Conservation (phyloP, 306 rosid species). For the Glycyrrhiza uralensis region DNA sequence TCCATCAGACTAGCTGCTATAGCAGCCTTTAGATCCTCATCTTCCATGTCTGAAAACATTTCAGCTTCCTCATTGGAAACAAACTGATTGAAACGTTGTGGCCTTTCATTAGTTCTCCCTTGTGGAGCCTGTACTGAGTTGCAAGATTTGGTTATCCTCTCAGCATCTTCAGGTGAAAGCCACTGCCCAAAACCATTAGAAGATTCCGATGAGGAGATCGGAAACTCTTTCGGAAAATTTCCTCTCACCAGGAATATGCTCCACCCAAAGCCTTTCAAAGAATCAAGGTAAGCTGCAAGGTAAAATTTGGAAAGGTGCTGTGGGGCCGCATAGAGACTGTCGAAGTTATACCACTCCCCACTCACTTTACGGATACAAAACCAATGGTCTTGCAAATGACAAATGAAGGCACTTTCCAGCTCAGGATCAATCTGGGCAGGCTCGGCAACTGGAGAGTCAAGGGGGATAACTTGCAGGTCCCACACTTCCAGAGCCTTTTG, state of each 20-base stretch:
- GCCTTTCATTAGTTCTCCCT: slow-evolving; percentile 35
- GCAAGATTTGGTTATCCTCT: slow-evolving; percentile 88
- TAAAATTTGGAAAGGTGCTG: slow-evolving; percentile 91
- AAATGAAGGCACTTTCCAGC: slow-evolving; percentile 84
- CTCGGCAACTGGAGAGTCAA: slow-evolving; percentile 92
- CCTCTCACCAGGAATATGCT: slow-evolving; percentile 97
- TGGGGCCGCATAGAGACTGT: slow-evolving; percentile 96
- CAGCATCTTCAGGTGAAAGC: slow-evolving; percentile 95
- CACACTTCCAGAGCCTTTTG: slow-evolving; percentile 97
- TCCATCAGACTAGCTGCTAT: slow-evolving; percentile 87
- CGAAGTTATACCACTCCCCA: slow-evolving; percentile 95
- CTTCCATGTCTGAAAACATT: slow-evolving; percentile 66
- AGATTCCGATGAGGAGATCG: slow-evolving; percentile 79
- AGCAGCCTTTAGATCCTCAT: slow-evolving; percentile 88
- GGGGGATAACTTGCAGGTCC: slow-evolving; percentile 98
- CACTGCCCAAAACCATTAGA: slow-evolving; percentile 96
- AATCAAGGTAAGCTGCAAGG: slow-evolving; percentile 92
- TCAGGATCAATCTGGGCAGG: slow-evolving; percentile 99
- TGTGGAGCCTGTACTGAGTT: slow-evolving; percentile 62
- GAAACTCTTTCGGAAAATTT: slow-evolving; percentile 87
- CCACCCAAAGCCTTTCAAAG: slow-evolving; percentile 93
- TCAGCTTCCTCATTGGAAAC: slow-evolving; percentile 51
- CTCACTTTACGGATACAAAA: slow-evolving; percentile 93
- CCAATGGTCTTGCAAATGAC: slow-evolving; percentile 97
- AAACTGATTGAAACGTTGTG: slow-evolving; percentile 34